Evolutionary conservation across 1,139 yeast species (phyloP), one percentile per base, ranked within the genome.

Genomic region (Hanseniaspora gamundiae): DNA sequence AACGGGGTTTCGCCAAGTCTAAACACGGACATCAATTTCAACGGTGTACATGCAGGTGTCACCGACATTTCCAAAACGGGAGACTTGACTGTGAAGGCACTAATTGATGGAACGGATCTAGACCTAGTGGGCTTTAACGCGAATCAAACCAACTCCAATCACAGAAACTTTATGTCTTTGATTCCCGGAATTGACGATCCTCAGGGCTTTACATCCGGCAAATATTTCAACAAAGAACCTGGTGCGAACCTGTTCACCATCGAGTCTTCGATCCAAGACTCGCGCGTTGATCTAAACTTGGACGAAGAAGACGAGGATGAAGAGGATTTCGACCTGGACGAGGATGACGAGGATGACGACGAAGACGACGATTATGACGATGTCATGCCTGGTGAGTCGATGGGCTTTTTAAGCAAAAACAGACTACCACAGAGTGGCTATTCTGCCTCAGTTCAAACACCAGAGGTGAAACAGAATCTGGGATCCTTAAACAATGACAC

Each of bases 271-370:
- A n/a, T n/a, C n/a, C n/a, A n/a, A n/a, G 38, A 17, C 21, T 4
- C 13, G 10, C 21, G 21, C 21, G 36, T 6, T 16, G 36, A 31
- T n/a, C 11, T 22, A n/a, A 21, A 38, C 10, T 22, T 14, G 10
- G 19, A 17, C 19, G 33, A 27, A 10, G 20, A 27, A 26, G 35
- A 28, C 19, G 35, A 4, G 28, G 14, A 39, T 16, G 31, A 20
- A 11, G 30, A 38, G n/a, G 40, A 38, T 4, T 27, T 9, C n/a
- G 40, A 38, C 5, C n/a, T 21, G 13, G 40, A 38, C 10, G 35
- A 39, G 7, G 41, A 39, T 14, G 35, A 39, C 4, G 30, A 24
- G 6, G 43, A 41, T 16, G 43, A 41, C 11, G 21, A 14, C 6
- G 39, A 40, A 8, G 40, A 27, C 3, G 38, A 40, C 9, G 35